Evolutionary conservation across 1,139 yeast genomes (phyloP).

Genomic region (Scheffersomyces cryptocercus): DNA sequence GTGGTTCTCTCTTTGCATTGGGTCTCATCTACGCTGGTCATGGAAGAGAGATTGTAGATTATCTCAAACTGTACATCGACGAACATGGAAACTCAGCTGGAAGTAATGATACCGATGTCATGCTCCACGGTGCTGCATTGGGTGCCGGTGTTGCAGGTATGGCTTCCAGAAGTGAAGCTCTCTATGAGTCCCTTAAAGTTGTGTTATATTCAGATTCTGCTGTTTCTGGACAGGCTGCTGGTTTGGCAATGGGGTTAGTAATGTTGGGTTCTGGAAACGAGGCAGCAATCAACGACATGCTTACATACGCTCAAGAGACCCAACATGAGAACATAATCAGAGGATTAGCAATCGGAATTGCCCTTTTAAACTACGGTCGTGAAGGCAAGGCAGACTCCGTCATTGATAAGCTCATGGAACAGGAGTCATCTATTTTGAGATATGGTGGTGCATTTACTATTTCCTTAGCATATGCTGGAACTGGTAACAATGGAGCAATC

Average conservation of each 20-base stretch:
- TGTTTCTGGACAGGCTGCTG: conserved; percentile 95
- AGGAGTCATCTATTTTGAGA: conserved; percentile 83
- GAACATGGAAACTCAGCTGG: conserved; percentile 70
- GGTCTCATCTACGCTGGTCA: conserved; percentile 96
- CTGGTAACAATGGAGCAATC: conserved; percentile 87
- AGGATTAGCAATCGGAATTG: conserved; percentile 87
- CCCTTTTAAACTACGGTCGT: conserved; percentile 81
- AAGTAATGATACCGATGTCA: conserved; percentile 76
- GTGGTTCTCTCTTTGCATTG: conserved; percentile 92
- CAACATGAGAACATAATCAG: conserved; percentile 95
- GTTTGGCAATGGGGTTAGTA: conserved; percentile 92
- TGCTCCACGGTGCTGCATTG: conserved; percentile 93
- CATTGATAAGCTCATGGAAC: conserved; percentile 66
- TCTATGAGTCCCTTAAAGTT: conserved; percentile 82
- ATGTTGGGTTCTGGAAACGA: conserved; percentile 92
- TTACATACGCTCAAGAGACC: conserved; percentile 90
- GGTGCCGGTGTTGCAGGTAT: conserved; percentile 97
- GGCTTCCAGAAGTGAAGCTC: conserved; percentile 77
- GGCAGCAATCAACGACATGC: conserved; percentile 76
- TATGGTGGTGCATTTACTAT: conserved; percentile 95
- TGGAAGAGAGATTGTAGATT: conserved; percentile 84
- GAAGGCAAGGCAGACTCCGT: conserved; percentile 80
- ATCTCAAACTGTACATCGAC: conserved; percentile 70
- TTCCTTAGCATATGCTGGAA: conserved; percentile 96
- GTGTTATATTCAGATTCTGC: conserved; percentile 91